Percentiles rank a stretch among this genome's conserved stretches.
These are phyloP conservation scores for Fusarium palustre DNA, from an alignment of 2,329 filamentous ascomycete species.

Conservation along the genomic window DNA sequence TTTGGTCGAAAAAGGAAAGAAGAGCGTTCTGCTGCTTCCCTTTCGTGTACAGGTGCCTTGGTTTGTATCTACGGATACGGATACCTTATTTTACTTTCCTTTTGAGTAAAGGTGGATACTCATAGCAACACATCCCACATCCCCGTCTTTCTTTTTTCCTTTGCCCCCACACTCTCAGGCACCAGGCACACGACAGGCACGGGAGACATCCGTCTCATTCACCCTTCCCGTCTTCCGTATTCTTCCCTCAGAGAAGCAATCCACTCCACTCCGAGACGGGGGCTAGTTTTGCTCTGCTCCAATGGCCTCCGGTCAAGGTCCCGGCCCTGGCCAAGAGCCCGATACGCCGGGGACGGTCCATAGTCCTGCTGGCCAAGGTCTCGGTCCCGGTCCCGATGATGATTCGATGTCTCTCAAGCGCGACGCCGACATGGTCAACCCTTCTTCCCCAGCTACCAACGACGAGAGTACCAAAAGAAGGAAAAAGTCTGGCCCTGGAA, in stretches of 20 bases:
- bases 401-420: conserved; percentile 37
- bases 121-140: conserved; percentile 20
- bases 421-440: conserved; percentile 37
- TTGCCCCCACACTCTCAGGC: conserved; percentile 27
- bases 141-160: conserved; percentile 14
- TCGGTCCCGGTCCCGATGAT: conserved; percentile 21
- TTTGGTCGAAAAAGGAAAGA: background rate
- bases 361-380: conserved; percentile 28
- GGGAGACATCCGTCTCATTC: conserved; percentile 13
- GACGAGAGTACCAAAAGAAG: conserved; percentile 57
- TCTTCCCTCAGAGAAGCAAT: conserved; percentile 24
- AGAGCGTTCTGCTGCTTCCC: background rate
- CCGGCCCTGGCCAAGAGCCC: conserved; percentile 9
- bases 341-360: conserved; percentile 35
- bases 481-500: conserved; percentile 59
- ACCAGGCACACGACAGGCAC: conserved; percentile 3
- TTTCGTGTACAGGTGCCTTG: background rate
- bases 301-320: conserved; percentile 40
- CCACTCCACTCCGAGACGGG: conserved; percentile 25
- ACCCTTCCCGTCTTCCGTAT: conserved; percentile 15
- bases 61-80: background rate
- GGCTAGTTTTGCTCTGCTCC: conserved; percentile 13
- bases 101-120: conserved; percentile 27
- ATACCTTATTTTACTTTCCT: background rate
- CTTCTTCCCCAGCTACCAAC: conserved; percentile 35